These are phyloP conservation scores for Planoprotostelium fungivorum DNA, from an alignment of 78 protist genomes.

Conservation along the genomic window DNA sequence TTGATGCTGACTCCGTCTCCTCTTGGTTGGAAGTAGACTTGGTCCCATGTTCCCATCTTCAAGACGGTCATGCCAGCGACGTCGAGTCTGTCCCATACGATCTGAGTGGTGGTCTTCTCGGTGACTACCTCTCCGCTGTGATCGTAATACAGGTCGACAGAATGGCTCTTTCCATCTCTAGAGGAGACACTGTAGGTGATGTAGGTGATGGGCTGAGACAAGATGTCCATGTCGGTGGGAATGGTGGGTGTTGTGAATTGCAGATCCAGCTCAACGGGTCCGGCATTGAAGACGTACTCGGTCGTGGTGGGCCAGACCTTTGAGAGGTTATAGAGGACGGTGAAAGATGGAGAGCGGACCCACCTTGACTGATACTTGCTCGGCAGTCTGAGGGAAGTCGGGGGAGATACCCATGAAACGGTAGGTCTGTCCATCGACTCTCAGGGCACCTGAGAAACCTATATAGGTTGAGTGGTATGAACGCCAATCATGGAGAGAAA, in stretches of 20 bases:
- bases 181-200: neutral
- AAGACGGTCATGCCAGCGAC: too few relatives aligned
- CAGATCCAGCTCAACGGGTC: neutral
- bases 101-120: too few relatives aligned
- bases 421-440: slow-evolving; percentile 2
- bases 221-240: neutral
- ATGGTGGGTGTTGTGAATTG: neutral
- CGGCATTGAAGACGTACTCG: neutral
- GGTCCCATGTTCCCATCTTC: too few relatives aligned
- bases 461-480: too few relatives aligned
- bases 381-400: neutral
- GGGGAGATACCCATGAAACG: neutral
- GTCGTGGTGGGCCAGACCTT: too few relatives aligned
- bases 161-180: neutral
- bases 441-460: neutral
- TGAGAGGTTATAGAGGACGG: too few relatives aligned
- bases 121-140: neutral
- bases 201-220: neutral
- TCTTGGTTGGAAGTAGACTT: too few relatives aligned
- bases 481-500: neutral
- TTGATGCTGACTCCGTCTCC: too few relatives aligned
- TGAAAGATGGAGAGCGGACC: too few relatives aligned
- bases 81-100: too few relatives aligned
- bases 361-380: neutral
- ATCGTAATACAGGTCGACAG: neutral